Base-by-base conservation (phyloP, 208 protist genomes). In the Leishmania braziliensis region DNA sequence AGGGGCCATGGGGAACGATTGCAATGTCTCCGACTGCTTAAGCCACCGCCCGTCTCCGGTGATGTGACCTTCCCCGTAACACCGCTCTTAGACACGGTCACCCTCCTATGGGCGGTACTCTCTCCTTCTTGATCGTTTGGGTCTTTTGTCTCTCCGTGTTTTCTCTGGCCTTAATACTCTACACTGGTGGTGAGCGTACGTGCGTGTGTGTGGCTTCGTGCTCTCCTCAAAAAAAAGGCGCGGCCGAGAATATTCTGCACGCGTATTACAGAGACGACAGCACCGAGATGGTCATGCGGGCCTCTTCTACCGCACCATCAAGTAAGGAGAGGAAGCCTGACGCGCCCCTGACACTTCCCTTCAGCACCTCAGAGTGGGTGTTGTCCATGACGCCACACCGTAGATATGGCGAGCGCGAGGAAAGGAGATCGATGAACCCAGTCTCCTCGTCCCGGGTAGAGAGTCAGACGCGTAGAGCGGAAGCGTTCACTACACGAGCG, bases 231-330 rank as follows among this genome's bases (percentile, higher is more conserved):
- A n/a, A 36, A 82, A 23, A 5, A 77, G 10, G 1, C 51, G 6
- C 69, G 53, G 70, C 51, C 78, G 51, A 51, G 69, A 33, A 76
- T 60, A 8, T 76, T 53, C 18, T n/a, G 56, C 16, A 77, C 23
- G 78, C 70, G n/a, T n/a, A n/a, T 2, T 81, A 0, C 63, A 62
- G 33, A 53, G 76, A 70, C 3, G 66, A 77, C 53, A 81, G 39
- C 77, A 72, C 81, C 26, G 76, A 75, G 10, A 63, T 39, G 23
- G 43, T 72, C 14, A 16, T 58, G 70, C 77, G 65, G 2, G 60
- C 81, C 70, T 72, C 36, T 36, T 36, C 1, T 36, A 36, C 36
- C 36, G 36, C 36, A 36, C 36, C 36, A 36, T 1, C 36, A 36
- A 36, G 36, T 0, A 36, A 36, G 36, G 12, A 14, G 54, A 60